A percentile compares a stretch with the other conserved stretches of the same genome.
These are phyloP conservation scores for Dipteronia sinensis DNA, from an alignment of 345 rosid genomes.

Conservation along the genomic window DNA sequence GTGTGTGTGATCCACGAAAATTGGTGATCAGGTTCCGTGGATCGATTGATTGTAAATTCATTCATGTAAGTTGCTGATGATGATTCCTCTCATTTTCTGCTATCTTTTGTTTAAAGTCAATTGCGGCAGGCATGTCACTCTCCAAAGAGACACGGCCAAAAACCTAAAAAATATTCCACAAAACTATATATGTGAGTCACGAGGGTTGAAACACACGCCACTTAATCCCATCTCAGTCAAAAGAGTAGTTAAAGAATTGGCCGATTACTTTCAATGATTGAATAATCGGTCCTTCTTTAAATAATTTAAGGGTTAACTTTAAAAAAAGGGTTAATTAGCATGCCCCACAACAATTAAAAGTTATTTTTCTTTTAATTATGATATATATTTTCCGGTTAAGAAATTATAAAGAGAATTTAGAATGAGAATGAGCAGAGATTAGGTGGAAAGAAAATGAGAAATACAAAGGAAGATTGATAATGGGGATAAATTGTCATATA, in stretches of 20 bases:
- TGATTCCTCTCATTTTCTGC: not conserved
- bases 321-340: not conserved
- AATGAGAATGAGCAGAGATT: too few species aligned
- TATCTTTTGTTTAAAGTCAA: not conserved
- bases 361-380: not conserved
- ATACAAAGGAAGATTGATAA: too few species aligned
- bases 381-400: too few species aligned
- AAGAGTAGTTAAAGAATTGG: not conserved
- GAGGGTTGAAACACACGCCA: not conserved
- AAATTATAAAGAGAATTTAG: too few species aligned
- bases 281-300: not conserved
- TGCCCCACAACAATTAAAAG: not conserved
- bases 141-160: not conserved
- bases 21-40: not conserved
- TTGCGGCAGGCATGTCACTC: not conserved
- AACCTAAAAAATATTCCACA: not conserved
- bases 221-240: not conserved
- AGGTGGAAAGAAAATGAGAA: too few species aligned
- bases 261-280: not conserved
- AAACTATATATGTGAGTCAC: not conserved
- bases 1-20: not conserved
- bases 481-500: too few species aligned
- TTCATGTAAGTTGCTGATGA: not conserved
- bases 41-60: not conserved
- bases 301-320: too few species aligned